phyloP scores from a whole-genome alignment of 2,329 filamentous ascomycete genomes.

The Paecilomyces variotii region DNA sequence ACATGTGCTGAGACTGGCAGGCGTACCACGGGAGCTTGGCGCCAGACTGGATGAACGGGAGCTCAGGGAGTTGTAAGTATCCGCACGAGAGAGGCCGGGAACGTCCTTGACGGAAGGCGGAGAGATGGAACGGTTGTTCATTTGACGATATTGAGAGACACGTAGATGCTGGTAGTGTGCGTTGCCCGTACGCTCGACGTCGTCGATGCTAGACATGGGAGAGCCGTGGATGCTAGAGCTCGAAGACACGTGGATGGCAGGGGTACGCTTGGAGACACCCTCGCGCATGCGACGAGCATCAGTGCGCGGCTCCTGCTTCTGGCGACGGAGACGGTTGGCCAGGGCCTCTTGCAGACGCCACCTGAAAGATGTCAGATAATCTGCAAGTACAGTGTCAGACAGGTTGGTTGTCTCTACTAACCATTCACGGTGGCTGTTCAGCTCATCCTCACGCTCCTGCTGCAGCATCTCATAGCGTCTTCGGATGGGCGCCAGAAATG shows the following conservation, averaged over 20 bases:
- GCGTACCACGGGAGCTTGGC: conserved; percentile 36
- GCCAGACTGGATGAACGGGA: conserved; percentile 38
- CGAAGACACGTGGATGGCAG: conserved; percentile 21
- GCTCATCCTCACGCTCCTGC: conserved; percentile 42
- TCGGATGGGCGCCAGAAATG: conserved; percentile 81
- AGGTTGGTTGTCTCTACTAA: conserved; percentile 4
- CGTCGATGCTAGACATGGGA: conserved; percentile 21
- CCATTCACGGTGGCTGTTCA: conserved; percentile 35
- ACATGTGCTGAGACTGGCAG: conserved; percentile 33
- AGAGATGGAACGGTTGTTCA: conserved; percentile 30
- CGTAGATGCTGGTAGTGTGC: conserved; percentile 22
- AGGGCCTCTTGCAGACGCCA: conserved; percentile 28
- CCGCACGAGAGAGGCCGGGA: conserved; percentile 33
- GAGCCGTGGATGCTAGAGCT: conserved; percentile 20
- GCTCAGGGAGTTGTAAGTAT: conserved; percentile 32
- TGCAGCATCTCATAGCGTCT: conserved; percentile 41
- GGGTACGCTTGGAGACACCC: conserved; percentile 15
- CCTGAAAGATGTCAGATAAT: conserved; percentile 5
- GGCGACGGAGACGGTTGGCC: conserved; percentile 27
- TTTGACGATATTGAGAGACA: conserved; percentile 25
- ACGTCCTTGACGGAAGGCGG: conserved; percentile 38
- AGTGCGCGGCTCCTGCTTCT: conserved; percentile 25
- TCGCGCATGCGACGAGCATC: conserved; percentile 15
- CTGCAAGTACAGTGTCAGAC: not conserved
- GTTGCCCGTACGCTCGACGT: conserved; percentile 27